These are phyloP conservation scores for Metschnikowia cerradonensis DNA, from an alignment of 805 yeast genomes.

Conservation along the genomic window DNA sequence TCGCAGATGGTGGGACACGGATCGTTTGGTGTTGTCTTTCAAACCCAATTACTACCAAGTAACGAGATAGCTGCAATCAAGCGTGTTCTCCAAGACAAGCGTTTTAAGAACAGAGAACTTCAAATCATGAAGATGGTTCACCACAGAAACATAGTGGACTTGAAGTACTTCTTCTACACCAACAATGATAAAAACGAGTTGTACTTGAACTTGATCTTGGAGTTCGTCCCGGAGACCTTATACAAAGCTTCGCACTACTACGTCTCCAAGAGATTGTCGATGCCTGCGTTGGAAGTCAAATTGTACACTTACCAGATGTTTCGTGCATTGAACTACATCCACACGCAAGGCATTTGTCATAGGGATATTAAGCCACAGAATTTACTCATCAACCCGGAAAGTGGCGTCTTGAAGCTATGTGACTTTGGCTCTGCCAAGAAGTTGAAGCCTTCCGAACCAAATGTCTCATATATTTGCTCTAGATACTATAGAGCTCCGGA, in stretches of 20 bases:
- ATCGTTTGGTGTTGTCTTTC: conserved; percentile 97
- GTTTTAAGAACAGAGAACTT: conserved; percentile 91
- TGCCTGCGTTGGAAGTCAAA: conserved; percentile 90
- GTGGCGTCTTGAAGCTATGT: conserved; percentile 84
- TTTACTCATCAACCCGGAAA: conserved; percentile 77
- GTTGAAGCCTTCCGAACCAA: conserved; percentile 84
- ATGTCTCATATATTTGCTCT: conserved; percentile 94
- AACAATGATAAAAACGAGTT: conserved; percentile 70
- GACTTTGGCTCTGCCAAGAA: conserved; percentile 96
- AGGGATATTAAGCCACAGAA: conserved; percentile 92
- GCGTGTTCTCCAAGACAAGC: conserved; percentile 90
- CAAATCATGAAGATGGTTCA: conserved; percentile 90
- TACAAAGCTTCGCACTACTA: conserved; percentile 86
- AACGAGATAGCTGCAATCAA: conserved; percentile 87
- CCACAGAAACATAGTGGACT: conserved; percentile 83
- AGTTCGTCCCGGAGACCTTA: conserved; percentile 92
- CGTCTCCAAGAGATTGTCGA: conserved; percentile 63
- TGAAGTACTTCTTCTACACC: conserved; percentile 82
- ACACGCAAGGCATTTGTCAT: conserved; percentile 79
- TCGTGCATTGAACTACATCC: conserved; percentile 77
- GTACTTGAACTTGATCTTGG: conserved; percentile 84
- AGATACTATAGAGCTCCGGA: conserved; percentile 98
- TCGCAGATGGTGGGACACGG: conserved; percentile 96
- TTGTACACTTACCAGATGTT: conserved; percentile 74
- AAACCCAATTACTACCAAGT: conserved; percentile 69